Evolutionary conservation across 2,329 filamentous ascomycete species (phyloP).

Genomic region (Talaromyces funiculosus): DNA sequence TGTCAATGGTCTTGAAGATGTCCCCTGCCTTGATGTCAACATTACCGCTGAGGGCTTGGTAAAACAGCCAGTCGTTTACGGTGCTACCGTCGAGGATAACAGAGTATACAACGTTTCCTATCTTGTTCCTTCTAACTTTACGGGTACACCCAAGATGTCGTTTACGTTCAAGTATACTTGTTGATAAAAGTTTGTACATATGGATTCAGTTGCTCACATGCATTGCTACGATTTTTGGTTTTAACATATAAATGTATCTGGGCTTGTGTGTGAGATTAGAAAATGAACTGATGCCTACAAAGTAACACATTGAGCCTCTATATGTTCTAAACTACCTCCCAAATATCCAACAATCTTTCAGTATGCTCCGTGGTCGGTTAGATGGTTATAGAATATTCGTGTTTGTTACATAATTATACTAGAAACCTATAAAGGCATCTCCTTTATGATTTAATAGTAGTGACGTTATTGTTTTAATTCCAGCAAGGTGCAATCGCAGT

Average conservation of each 20-base stretch:
- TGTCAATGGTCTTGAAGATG: slow-evolving; percentile 28
- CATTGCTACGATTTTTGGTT: not conserved
- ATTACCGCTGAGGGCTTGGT: slow-evolving; percentile 36
- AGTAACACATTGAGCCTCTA: not conserved
- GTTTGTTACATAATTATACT: too few species aligned
- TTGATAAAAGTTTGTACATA: slow-evolving; percentile 5
- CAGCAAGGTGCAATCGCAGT: too few species aligned
- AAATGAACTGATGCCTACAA: not conserved
- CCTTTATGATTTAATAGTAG: too few species aligned
- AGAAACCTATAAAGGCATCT: too few species aligned
- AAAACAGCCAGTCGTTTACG: slow-evolving; percentile 34
- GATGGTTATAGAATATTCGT: too few species aligned
- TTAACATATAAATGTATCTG: not conserved
- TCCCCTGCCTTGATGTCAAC: slow-evolving; percentile 39
- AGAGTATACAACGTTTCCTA: slow-evolving; percentile 46
- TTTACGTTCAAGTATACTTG: slow-evolving; percentile 32
- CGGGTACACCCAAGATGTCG: slow-evolving; percentile 34
- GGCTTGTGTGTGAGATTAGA: not conserved
- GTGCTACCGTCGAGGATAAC: slow-evolving; percentile 36
- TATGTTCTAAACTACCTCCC: not conserved
- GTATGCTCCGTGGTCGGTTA: too few species aligned
- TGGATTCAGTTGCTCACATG: not conserved
- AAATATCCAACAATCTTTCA: not conserved
- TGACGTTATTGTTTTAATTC: too few species aligned
- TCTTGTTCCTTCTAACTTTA: slow-evolving; percentile 36